Evolutionary conservation across 768 basidiomycete species (phyloP), one percentile per base, ranked within the genome.

Genomic region (Favolaschia claudopus): DNA sequence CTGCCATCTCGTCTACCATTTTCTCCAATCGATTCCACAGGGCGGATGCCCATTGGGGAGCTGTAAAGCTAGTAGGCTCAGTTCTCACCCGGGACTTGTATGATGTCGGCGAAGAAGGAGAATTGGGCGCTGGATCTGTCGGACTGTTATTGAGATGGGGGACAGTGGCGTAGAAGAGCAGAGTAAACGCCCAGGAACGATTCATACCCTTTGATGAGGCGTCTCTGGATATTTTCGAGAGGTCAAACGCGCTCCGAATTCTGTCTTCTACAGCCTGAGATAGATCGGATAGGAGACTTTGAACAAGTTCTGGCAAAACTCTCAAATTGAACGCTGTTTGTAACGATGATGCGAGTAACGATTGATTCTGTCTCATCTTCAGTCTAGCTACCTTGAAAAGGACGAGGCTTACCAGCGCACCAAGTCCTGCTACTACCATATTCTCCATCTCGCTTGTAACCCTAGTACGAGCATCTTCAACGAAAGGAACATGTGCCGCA

Each of bases 281-380:
- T 8, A 98, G 77, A 70, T 96, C 93, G 6, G 76, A 74, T 17
- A 97, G 77, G 2, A 99, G 83, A 48, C 85, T 85, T 55, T 89
- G 86, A 5, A 98, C 92, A 7, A 98, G 83, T 24, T 86, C 83
- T 0, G 96, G 92, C 12, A 99, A 80, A 15, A 92, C 84, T 27
- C 90, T 83, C 14, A 99, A 84, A 70, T 98, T 99, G 74, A 94
- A 92, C 5, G 96, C 95, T 1, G 95, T 98, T 79, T 99, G 97
- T 13, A 99, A 81, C 0, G 96, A 94, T 1, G 94, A 95, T 0
- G 96, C 94, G 1, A 99, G 82, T 17, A 96, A 75, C 2, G 94
- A 87, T 75, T 93, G 95, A 68, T 99, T 92, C 95, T 97, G 62
- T 34, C 17, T 55, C 27, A 44, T 44, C 24, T 31, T 64, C 38